Evolutionary conservation across 2,329 filamentous ascomycete genomes (phyloP).

Genomic region (Xylaria sp.): DNA sequence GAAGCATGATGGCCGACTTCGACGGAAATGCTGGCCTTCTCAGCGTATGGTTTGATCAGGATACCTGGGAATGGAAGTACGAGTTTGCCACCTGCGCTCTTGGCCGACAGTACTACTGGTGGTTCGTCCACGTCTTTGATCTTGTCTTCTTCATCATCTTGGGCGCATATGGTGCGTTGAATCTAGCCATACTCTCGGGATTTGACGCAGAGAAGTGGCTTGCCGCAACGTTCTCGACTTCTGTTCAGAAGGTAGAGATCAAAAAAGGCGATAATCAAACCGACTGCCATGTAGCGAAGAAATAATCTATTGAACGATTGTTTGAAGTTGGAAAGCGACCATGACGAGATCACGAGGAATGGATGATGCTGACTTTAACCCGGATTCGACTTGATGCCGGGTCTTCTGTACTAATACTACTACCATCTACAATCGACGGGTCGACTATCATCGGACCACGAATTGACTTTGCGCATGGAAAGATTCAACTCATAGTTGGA

Average conservation of each 20-base stretch:
- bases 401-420: constrained; percentile 1
- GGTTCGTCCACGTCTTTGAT: constrained; percentile 76
- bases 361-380: constrained; percentile 16
- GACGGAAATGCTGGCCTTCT: constrained; percentile 87
- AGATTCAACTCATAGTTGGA: constrained; percentile 24
- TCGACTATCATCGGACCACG: neutral
- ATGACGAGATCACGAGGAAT: constrained; percentile 15
- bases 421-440: constrained; percentile 1
- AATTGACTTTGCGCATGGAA: neutral
- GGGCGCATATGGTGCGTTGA: constrained; percentile 26
- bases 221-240: constrained; percentile 1
- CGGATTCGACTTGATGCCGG: constrained; percentile 3
- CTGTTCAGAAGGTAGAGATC: neutral
- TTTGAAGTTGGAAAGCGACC: neutral
- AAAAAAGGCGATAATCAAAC: constrained; percentile 6
- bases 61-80: constrained; percentile 69
- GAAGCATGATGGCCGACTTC: constrained; percentile 98
- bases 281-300: constrained; percentile 20
- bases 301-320: constrained; percentile 4
- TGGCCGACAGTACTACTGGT: constrained; percentile 90
- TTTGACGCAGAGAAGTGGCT: constrained; percentile 23
- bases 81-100: constrained; percentile 74
- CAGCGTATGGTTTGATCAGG: constrained; percentile 80
- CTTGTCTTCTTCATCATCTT: constrained; percentile 40
- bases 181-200: constrained; percentile 16